Conservation (phyloP, 2,329 filamentous ascomycete species). For the Ceratocystis harringtonii region DNA sequence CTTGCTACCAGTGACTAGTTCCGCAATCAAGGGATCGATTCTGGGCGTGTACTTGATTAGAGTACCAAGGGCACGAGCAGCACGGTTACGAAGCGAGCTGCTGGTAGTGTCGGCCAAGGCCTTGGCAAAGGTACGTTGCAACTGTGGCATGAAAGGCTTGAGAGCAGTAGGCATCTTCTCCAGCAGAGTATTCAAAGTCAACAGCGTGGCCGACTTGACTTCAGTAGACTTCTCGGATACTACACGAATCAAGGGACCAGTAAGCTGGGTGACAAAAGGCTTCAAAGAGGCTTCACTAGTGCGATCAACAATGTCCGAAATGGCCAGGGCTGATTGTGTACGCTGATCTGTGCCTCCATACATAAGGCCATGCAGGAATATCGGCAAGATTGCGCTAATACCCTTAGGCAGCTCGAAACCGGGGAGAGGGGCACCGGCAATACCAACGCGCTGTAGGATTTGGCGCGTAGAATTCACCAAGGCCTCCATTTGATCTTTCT, state of each 20-base stretch:
- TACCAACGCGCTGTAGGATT: conserved; percentile 74
- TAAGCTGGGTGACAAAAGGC: conserved; percentile 94
- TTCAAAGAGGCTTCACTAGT: conserved; percentile 77
- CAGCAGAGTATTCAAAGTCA: conserved; percentile 85
- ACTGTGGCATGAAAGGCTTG: conserved; percentile 90
- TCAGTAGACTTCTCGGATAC: conserved; percentile 93
- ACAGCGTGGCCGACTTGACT: conserved; percentile 85
- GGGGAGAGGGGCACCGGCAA: conserved; percentile 66
- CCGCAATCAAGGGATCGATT: conserved; percentile 81
- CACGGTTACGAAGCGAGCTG: conserved; percentile 70
- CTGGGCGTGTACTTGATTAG: conserved; percentile 90
- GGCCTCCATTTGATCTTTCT: conserved; percentile 96
- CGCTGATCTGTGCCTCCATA: conserved; percentile 88
- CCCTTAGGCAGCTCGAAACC: conserved; percentile 92
- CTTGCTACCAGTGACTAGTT: conserved; percentile 90
- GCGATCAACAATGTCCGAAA: conserved; percentile 89
- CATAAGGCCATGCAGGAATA: conserved; percentile 95
- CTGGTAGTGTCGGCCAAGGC: conserved; percentile 86
- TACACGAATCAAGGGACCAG: conserved; percentile 90
- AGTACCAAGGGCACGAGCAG: conserved; percentile 86
- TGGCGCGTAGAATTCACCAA: conserved; percentile 76
- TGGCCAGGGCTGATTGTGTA: conserved; percentile 78
- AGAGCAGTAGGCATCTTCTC: conserved; percentile 93
- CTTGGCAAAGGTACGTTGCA: conserved; percentile 94
- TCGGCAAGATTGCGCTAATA: conserved; percentile 88